Evolutionary conservation across 345 rosid genomes (phyloP), one percentile per base, ranked within the genome.

Genomic region (Pistacia integerrima): DNA sequence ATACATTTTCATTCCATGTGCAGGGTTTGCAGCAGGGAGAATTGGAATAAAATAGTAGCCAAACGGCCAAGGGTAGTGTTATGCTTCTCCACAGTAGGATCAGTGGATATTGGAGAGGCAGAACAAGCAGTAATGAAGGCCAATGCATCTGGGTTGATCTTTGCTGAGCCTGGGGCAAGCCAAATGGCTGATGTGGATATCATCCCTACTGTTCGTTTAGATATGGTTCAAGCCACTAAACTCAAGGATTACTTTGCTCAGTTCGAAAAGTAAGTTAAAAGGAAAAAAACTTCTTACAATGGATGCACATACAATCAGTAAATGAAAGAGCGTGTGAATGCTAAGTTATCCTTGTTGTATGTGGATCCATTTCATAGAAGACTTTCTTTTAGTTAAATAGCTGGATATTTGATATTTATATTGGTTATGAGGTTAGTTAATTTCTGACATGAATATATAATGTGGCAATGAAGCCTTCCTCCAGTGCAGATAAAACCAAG

Each of bases 41-140:
- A 67, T 12, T 84, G 90, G 90, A 79, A 71, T 9, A 44, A 64
- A 46, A 84, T n/a, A 59, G 1, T 13, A n/a, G 94, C 92, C 20
- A 80, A 33, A 7, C 86, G 87, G 44, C 57, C 57, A 4, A 86
- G 30, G 67, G 60, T 87, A 38, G 68, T 92, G 54, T 41, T 90
- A 28, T 92, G 97, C 79, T 90, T 92, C 83, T 82, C 93, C 11
- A 82, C 81, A 1, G 56, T 78, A 52, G 93, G 92, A n/a, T 63
- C 78, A 22, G 49, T 83, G 56, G 57, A 77, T 36, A 80, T 67
- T 4, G 91, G 70, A 44, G 82, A 67, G 7, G 95, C 93, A 22
- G 88, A 85, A 74, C 84, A 11, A 70, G 97, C 95, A 4, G 89
- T 84, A 35, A 76, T 75, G 75, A 74, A 12, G 54, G 91, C 89